Evolutionary conservation across 768 basidiomycete species (phyloP).

Genomic region (Suillus clintonianus): DNA sequence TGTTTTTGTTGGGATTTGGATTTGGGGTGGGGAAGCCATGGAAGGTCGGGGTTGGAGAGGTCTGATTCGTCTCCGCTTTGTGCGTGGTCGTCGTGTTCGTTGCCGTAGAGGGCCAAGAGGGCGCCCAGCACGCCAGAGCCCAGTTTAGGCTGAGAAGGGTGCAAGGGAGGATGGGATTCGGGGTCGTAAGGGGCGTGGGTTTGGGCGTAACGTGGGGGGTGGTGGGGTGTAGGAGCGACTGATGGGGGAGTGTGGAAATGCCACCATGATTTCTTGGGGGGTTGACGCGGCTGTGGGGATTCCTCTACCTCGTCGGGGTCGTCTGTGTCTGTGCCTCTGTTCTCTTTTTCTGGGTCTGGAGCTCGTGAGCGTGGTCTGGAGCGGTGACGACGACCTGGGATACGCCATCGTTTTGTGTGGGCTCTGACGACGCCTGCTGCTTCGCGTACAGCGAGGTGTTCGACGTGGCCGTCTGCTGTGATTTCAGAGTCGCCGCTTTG

Average conservation of each 20-base stretch:
- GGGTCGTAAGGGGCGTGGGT: constrained; percentile 1
- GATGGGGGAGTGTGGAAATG: not conserved
- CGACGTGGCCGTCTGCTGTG: constrained; percentile 16
- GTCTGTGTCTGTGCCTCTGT: constrained; percentile 7
- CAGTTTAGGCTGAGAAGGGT: constrained; percentile 15
- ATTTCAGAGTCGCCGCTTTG: constrained; percentile 6
- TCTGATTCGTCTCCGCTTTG: constrained; percentile 17
- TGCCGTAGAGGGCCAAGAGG: constrained; percentile 61
- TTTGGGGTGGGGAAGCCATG: constrained; percentile 13
- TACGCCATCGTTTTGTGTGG: constrained; percentile 36
- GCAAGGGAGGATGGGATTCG: constrained; percentile 9
- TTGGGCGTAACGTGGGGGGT: not conserved
- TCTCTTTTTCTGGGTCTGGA: constrained; percentile 4
- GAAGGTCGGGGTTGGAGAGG: constrained; percentile 18
- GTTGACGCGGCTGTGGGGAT: constrained; percentile 15
- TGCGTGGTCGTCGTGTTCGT: constrained; percentile 20
- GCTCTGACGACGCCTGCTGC: constrained; percentile 48
- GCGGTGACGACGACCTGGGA: constrained; percentile 14
- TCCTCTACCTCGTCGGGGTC: constrained; percentile 4
- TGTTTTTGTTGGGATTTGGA: not conserved
- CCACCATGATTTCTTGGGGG: not conserved
- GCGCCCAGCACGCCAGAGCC: constrained; percentile 65
- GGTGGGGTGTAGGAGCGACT: constrained; percentile 5
- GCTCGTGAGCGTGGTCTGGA: constrained; percentile 10
- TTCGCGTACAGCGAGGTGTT: constrained; percentile 32